Conservation (phyloP, 495 filamentous ascomycete species). For the Pseudoneurospora amorphoporcata region DNA sequence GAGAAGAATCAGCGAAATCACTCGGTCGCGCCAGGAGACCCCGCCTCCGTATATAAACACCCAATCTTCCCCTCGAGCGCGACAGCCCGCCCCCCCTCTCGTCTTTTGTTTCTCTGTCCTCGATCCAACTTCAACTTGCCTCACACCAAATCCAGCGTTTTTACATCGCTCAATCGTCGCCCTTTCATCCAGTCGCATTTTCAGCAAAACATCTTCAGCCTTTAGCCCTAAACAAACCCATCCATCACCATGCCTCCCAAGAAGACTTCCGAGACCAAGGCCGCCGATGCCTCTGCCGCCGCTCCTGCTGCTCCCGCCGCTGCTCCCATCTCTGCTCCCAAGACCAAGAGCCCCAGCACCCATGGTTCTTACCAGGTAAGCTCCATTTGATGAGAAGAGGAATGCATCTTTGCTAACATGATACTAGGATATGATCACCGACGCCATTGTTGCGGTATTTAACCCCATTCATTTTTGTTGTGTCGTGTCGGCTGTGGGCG, state of each 20-base stretch:
- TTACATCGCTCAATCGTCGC: not conserved
- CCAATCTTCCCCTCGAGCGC: slow-evolving; percentile 33
- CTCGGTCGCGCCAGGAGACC: slow-evolving; percentile 25
- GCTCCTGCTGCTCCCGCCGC: not conserved
- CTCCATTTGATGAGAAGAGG: slow-evolving; percentile 15
- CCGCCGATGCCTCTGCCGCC: not conserved
- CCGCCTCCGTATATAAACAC: slow-evolving; percentile 40
- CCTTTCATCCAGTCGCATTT: not conserved
- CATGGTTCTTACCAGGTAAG: slow-evolving; percentile 49
- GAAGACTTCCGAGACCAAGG: slow-evolving; percentile 36
- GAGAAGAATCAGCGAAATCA: slow-evolving; percentile 23
- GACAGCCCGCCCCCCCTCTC: slow-evolving; percentile 31
- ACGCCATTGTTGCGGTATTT: slow-evolving; percentile 56
- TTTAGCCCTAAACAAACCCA: slow-evolving; percentile 12
- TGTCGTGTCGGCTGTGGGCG: slow-evolving; percentile 21
- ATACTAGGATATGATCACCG: slow-evolving; percentile 54
- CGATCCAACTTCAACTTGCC: not conserved
- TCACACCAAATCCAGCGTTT: not conserved
- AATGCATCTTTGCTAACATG: slow-evolving; percentile 29
- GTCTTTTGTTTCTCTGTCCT: slow-evolving; percentile 21
- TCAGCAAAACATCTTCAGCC: not conserved
- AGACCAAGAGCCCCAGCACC: slow-evolving; percentile 27
- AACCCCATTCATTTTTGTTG: slow-evolving; percentile 27
- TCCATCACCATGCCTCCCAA: slow-evolving; percentile 52
- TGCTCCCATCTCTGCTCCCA: slow-evolving; percentile 2